These are phyloP conservation scores for Tetratostichococcus sp. DNA, from an alignment of 139 green algal genomes.

Conservation along the genomic window DNA sequence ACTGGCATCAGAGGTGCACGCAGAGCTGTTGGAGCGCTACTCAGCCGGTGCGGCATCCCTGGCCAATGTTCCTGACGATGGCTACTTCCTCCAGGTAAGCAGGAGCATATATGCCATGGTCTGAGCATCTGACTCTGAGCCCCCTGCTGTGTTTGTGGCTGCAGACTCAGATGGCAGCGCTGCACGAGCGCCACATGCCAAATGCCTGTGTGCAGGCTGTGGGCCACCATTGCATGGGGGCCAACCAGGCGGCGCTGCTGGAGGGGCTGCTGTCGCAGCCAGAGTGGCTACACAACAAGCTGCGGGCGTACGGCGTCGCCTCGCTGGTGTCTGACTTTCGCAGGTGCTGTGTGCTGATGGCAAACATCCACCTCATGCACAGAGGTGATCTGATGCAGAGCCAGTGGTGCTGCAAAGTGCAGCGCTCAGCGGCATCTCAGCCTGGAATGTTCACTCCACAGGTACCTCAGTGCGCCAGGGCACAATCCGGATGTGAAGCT, in stretches of 20 bases:
- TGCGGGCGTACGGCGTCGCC: conserved; percentile 59
- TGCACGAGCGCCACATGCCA: too few species aligned
- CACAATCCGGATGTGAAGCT: conserved; percentile 39
- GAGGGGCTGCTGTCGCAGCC: conserved; percentile 55
- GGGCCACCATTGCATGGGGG: conserved; percentile 61
- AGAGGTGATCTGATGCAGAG: not conserved
- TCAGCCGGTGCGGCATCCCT: not conserved
- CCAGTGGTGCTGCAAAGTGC: too few species aligned
- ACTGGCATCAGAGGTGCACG: conserved; percentile 9
- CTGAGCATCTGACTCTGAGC: conserved; percentile 60
- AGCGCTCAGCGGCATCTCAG: too few species aligned
- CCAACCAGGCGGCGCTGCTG: conserved; percentile 35
- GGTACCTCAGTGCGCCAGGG: conserved; percentile 28
- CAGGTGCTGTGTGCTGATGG: conserved; percentile 15
- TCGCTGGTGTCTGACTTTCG: conserved; percentile 72
- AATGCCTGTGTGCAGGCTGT: conserved; percentile 36
- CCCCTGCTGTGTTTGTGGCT: too few species aligned
- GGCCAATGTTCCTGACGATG: conserved; percentile 47
- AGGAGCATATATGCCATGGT: not conserved
- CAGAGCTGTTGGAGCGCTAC: conserved; percentile 11
- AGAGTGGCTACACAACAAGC: conserved; percentile 73
- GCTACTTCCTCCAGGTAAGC: conserved; percentile 64
- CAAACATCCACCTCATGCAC: not conserved
- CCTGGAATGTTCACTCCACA: conserved; percentile 2
- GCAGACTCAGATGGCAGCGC: too few species aligned